Evolutionary conservation across 78 protist species (phyloP), one percentile per base, ranked within the genome.

Genomic region (Mastigamoeba balamuthi): DNA sequence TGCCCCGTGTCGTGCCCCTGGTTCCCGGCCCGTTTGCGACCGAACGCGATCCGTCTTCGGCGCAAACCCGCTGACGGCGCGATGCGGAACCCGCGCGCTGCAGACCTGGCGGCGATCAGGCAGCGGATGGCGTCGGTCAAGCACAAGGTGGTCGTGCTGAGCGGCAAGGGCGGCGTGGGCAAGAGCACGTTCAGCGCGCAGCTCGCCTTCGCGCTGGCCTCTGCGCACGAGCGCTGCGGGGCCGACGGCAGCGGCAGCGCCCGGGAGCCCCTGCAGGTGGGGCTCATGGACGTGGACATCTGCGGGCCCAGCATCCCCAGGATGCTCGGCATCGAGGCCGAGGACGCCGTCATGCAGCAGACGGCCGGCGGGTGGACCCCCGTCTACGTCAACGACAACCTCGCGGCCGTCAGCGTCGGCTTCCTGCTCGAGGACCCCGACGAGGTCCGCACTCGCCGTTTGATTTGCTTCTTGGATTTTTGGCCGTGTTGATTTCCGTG

Each of bases 121-220:
- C 78, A 78, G 35, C 58, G 86, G 42, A 75, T 92, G 88, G 23
- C 36, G 70, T 17, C 41, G 0, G 82, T 92, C 2, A 83, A 80
- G 39, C 92, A 82, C 44, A 87, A 88, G 72, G 36, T 98, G 6
- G 91, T 96, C 30, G 92, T 98, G 38, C 88, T 98, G 43, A 81
- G 93, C 0, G 99, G 99, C n/a, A 98, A 98, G 66, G 99, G 99
- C 30, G 99, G 99, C 6, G 99, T 97, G 0, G 99, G 99, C 7
- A 98, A 98, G 72, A 75, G 90, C 33, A 95, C 99, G 30, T 30
- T 96, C 40, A 78, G 98, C 0, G 30, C 98, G 44, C 98, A 96
- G 68, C 80, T 98, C 0, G 94, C 94, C 0, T 82, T 75, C 69
- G 72, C 85, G 23, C 78, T 97, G 3, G 81, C 93, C 1, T 40